Evolutionary conservation across 371 early-diverging fungal genomes (phyloP), one percentile per base, ranked within the genome.

Genomic region (Actinomucor elegans): DNA sequence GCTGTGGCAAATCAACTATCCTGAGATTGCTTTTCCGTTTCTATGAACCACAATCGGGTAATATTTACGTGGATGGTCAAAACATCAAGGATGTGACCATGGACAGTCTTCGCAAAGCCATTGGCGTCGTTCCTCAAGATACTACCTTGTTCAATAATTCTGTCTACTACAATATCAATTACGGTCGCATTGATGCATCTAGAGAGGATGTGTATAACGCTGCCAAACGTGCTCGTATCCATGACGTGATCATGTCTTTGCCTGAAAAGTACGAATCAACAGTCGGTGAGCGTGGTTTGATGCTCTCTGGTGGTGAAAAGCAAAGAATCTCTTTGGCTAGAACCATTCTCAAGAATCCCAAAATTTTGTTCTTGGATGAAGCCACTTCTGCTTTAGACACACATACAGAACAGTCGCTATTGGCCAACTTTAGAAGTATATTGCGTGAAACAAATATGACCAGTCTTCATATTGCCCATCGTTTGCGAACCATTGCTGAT

Each of bases 301-400:
- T 90, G 87, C 71, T 96, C 5, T 90, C 91, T 20, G 93, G 88
- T 26, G 99, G 99, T 20, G 98, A 99, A 70, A 94, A 94, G 67
- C 99, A 99, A 75, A 80, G 96, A 17, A 83, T 97, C 9, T 60
- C 57, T 11, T 33, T 66, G 31, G 64, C 59, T 7, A 45, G 58
- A 46, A 87, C 94, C 1, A 81, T 96, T 29, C 77, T 96, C 26
- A 92, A 90, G 55, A 77, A 85, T 38, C 79, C 93, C 6, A 81
- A 84, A 4, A 90, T 95, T 27, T 52, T 92, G 51, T 83, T 95
- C 57, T 83, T 97, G 64, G 97, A 96, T 66, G 97, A 97, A 61
- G 90, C 95, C 14, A 98, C 99, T 1, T 93, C 96, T 1, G 92
- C 97, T 1, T 69, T 98, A 15, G 98, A 98, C 59, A 85, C 90